Evolutionary conservation across 1,284 basidiomycete species (phyloP), one percentile per base, ranked within the genome.

Genomic region (Sporisorium graminicola): DNA sequence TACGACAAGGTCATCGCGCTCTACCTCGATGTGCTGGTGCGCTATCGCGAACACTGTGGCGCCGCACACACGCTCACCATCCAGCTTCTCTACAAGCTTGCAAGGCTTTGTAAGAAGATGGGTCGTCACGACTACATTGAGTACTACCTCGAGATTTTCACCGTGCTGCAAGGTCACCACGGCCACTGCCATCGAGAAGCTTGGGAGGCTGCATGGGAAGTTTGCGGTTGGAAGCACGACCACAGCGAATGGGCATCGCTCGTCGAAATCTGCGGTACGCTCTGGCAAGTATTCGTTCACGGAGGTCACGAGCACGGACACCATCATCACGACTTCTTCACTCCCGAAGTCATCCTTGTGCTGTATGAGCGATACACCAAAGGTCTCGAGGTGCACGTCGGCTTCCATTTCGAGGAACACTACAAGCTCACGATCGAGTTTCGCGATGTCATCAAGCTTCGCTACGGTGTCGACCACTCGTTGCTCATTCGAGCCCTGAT

Each of bases 361-460:
- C 55, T 57, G 27, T 57, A 57, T 43, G 44, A 44, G 42, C 44
- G 55, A 27, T 57, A 57, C 22, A n/a, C 18, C 42, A 44, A 47
- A n/a, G 44, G 42, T 20, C 55, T 57, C 27, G 55, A 44, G 13
- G 42, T 47, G 42, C 55, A 57, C 33, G 35, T 54, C 1, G 52
- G 52, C 52, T 54, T 54, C 35, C 52, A 54, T 24, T 54, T 54
- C 37, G 52, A 54, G 16, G 55, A 44, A 20, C 55, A 57, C 55
- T 57, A 57, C 55, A 47, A 57, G 27, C 18, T 57, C 42, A 57
- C 55, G 24, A 12, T 57, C n/a, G 55, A 57, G 44, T 29, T 44
- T 14, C 42, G 55, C 42, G 55, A 57, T 4, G 44, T 47, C 16
- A 20, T 57, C 27, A 47, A 44, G 13, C 12, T 47, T 26, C 55